Conservation (phyloP, 2,329 filamentous ascomycete species). For the Beauveria bassiana region DNA sequence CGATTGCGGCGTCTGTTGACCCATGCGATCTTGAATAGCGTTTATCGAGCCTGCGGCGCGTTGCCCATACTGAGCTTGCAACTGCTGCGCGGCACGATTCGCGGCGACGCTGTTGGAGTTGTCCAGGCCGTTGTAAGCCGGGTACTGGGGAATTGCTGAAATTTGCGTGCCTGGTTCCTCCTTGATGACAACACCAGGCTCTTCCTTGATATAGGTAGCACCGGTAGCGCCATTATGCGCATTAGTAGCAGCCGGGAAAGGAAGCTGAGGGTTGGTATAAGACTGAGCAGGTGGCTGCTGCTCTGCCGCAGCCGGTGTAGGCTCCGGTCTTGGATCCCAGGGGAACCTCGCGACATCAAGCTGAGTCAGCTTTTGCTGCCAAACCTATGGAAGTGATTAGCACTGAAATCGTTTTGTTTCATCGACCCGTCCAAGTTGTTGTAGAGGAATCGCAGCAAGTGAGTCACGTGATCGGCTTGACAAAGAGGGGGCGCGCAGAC, state of each 20-base stretch:
- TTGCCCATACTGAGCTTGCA: slow-evolving; percentile 53
- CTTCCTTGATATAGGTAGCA: slow-evolving; percentile 36
- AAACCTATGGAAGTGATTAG: slow-evolving; percentile 53
- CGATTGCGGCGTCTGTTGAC: slow-evolving; percentile 27
- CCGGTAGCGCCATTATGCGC: slow-evolving; percentile 29
- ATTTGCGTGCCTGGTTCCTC: slow-evolving; percentile 33
- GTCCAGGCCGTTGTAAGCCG: slow-evolving; percentile 25
- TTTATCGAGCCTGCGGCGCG: slow-evolving; percentile 60
- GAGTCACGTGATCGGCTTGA: neutral
- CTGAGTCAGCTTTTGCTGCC: slow-evolving; percentile 84
- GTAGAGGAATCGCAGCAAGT: neutral
- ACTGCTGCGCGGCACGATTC: slow-evolving; percentile 47
- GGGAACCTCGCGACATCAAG: slow-evolving; percentile 83
- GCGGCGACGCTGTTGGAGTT: slow-evolving; percentile 37
- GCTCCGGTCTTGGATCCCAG: slow-evolving; percentile 83
- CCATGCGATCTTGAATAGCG: slow-evolving; percentile 44
- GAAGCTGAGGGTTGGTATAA: slow-evolving; percentile 19
- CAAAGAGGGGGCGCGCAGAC: neutral
- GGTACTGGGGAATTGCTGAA: slow-evolving; percentile 25
- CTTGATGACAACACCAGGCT: slow-evolving; percentile 36
- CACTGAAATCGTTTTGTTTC: neutral
- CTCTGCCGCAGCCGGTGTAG: slow-evolving; percentile 34
- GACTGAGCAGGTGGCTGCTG: slow-evolving; percentile 22
- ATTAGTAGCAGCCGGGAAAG: slow-evolving; percentile 21
- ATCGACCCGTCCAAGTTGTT: neutral